Evolutionary conservation across 345 rosid genomes (phyloP), one percentile per base, ranked within the genome.

Genomic region (Hibiscus trionum): DNA sequence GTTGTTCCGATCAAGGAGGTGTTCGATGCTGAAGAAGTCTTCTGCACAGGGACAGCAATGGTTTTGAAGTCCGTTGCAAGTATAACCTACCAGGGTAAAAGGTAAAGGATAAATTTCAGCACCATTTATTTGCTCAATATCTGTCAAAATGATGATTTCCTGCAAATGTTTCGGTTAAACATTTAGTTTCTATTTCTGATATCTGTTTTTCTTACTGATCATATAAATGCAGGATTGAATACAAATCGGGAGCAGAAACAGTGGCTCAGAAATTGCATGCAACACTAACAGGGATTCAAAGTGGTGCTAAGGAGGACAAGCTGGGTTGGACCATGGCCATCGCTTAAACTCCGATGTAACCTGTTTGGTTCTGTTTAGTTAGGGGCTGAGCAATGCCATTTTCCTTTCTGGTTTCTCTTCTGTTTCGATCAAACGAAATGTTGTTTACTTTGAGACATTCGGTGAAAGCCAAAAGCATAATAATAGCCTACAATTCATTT

Each of bases 31-130:
- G 87, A 84, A n/a, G 85, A 82, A 59, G 82, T 77, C 27, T 86
- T 84, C 77, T 86, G 85, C 75, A 78, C 88, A 5, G 88, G 86
- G 66, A 86, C 85, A 37, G 86, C 86, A 0, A 72, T 84, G n/a
- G 82, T 66, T 16, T 65, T 84, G 17, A 69, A 56, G 15, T 69
- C 85, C 11, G 86, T 81, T 59, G 75, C 77, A 21, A 81, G 79
- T 60, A 55, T 84, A 3, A 80, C 86, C 57, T 84, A 79, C 31
- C 70, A 33, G 67, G 79, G 27, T 15, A 72, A 49, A 61, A 84
- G 86, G 86, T 63, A 29, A 29, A 6, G 61, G 5, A 53, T 5
- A 33, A 53, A 69, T 53, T 27, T 53, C 5, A 69, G 49, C 33
- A 52, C 71, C 47, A 11, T 55, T 44, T 55, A 21, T 56, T 50